These are phyloP conservation scores for Dryas integrifolia DNA, from an alignment of 331 rosid genomes.

Conservation along the genomic window DNA sequence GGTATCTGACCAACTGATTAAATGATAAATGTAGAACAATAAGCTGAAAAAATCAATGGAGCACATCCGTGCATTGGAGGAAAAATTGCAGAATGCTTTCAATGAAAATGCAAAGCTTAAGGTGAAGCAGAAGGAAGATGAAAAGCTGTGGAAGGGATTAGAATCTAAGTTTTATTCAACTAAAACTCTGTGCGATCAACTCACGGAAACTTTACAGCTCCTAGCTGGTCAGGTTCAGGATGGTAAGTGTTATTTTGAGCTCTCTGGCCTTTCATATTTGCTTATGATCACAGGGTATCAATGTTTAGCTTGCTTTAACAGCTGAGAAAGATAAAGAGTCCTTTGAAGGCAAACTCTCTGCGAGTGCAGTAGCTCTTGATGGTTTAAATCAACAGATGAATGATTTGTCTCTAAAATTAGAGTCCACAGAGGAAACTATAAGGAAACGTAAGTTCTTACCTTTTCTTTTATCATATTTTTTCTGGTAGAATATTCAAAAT, in stretches of 20 bases:
- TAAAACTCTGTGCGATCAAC: slow-evolving; percentile 75
- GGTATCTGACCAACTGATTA: background rate
- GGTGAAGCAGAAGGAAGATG: slow-evolving; percentile 94
- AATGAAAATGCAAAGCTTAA: slow-evolving; percentile 86
- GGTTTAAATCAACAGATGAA: slow-evolving; percentile 69
- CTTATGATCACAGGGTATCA: background rate
- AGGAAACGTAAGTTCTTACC: slow-evolving; percentile 50
- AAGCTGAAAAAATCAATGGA: slow-evolving; percentile 77
- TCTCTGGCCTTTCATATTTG: background rate
- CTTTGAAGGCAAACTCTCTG: slow-evolving; percentile 65
- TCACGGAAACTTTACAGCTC: slow-evolving; percentile 71
- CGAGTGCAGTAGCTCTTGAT: slow-evolving; percentile 58
- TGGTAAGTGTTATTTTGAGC: slow-evolving; percentile 40
- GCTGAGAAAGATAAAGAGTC: slow-evolving; percentile 77
- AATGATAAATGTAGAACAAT: slow-evolving; percentile 49
- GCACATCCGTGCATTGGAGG: slow-evolving; percentile 61
- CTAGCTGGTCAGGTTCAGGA: slow-evolving; percentile 75
- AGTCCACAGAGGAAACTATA: slow-evolving; percentile 57
- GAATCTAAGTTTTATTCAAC: slow-evolving; percentile 86
- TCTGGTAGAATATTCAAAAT: background rate
- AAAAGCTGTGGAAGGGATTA: slow-evolving; percentile 81
- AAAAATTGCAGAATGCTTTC: slow-evolving; percentile 75
- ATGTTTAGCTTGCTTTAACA: slow-evolving; percentile 30
- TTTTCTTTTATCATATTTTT: background rate
- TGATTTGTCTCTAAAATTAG: slow-evolving; percentile 60